phyloP scores from a whole-genome alignment of 78 protist species.

The Emiliania huxleyi region DNA sequence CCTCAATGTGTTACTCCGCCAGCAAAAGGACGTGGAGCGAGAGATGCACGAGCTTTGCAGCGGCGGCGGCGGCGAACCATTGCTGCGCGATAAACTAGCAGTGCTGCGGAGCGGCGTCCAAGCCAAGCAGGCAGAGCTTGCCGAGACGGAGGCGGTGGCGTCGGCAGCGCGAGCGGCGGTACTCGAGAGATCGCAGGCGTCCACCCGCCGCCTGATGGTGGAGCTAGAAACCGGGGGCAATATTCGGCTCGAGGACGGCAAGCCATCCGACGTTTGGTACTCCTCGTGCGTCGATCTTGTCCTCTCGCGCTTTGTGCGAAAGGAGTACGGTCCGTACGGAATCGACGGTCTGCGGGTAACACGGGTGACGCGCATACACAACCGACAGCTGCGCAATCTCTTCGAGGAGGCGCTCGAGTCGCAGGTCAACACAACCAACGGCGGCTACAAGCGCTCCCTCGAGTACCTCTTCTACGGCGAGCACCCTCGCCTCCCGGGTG shows the following conservation, averaged over 20 bases:
- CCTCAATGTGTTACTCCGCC: slow-evolving; percentile 48
- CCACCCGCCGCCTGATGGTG: slow-evolving; percentile 49
- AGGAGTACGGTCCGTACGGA: slow-evolving; percentile 26
- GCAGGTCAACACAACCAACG: slow-evolving; percentile 44
- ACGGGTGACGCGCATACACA: slow-evolving; percentile 66
- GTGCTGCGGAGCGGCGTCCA: background rate
- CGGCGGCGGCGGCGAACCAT: background rate
- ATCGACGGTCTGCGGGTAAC: slow-evolving; percentile 18
- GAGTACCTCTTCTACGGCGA: slow-evolving; percentile 66
- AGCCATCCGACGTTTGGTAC: slow-evolving; percentile 68
- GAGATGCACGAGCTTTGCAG: background rate
- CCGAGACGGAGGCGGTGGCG: background rate
- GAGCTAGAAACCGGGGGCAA: slow-evolving; percentile 80
- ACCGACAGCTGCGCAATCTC: slow-evolving; percentile 58
- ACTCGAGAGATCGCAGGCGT: background rate
- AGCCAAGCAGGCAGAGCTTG: background rate
- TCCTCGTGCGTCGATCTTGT: slow-evolving; percentile 67
- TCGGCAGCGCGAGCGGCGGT: background rate
- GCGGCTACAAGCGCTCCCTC: slow-evolving; percentile 26
- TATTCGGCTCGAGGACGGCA: slow-evolving; percentile 78
- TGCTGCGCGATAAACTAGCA: background rate
- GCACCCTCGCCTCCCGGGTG: slow-evolving; percentile 35
- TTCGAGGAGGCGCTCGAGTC: slow-evolving; percentile 57
- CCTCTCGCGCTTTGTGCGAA: slow-evolving; percentile 48
- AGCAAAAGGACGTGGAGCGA: slow-evolving; percentile 33